Evolutionary conservation across 2,329 filamentous ascomycete species (phyloP).

Genomic region (Thermothelomyces thermophilus): DNA sequence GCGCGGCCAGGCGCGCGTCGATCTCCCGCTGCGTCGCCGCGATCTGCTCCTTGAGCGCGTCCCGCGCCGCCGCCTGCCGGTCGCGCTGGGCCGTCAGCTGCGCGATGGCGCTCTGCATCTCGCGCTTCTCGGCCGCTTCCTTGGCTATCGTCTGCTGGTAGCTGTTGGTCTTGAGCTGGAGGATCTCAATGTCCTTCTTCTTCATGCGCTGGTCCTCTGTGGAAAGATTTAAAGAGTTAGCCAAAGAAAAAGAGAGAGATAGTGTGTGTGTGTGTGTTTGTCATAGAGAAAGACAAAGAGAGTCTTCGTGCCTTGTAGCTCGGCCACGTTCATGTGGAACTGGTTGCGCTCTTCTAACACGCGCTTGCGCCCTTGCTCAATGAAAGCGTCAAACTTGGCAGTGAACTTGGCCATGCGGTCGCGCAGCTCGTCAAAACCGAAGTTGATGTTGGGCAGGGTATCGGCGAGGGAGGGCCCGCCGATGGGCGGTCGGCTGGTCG

Average conservation of each 20-base stretch:
- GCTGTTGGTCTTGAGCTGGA: conserved; percentile 61
- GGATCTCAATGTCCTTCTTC: conserved; percentile 78
- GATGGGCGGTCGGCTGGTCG: conserved; percentile 52
- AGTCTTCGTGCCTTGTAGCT: conserved; percentile 75
- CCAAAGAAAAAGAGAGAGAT: background rate
- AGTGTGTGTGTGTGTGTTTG: no score
- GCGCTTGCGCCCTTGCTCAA: conserved; percentile 81
- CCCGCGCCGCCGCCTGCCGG: conserved; percentile 50
- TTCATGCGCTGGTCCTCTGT: conserved; percentile 92
- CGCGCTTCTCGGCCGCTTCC: conserved; percentile 67
- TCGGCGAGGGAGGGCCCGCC: conserved; percentile 63
- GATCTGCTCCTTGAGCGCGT: conserved; percentile 55
- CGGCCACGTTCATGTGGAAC: conserved; percentile 83
- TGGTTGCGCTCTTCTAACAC: conserved; percentile 91
- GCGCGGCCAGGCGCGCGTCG: conserved; percentile 61
- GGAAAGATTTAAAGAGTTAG: background rate
- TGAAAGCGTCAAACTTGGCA: conserved; percentile 83
- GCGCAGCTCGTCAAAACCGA: conserved; percentile 91
- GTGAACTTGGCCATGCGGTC: conserved; percentile 94
- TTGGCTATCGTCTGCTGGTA: conserved; percentile 70
- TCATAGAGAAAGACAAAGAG: no score
- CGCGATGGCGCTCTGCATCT: conserved; percentile 61
- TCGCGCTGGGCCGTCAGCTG: conserved; percentile 54
- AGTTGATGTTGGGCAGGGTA: conserved; percentile 81
- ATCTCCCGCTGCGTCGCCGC: conserved; percentile 64